Conservation (phyloP, 148 eudicot genomes). For the Persicaria maculosa region DNA sequence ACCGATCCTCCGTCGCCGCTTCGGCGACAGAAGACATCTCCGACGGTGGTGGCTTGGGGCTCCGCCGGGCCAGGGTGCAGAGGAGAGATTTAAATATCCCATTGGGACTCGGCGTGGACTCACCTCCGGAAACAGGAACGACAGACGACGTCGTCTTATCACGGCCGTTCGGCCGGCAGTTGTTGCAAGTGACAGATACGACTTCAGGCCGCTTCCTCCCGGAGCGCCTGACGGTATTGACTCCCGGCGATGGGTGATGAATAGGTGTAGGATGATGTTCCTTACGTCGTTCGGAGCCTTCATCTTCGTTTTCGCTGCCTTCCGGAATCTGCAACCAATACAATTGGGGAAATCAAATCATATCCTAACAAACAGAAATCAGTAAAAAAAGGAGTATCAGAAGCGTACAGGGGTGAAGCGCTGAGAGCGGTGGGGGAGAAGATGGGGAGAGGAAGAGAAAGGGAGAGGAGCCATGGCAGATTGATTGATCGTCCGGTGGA, state of each 20-base stretch:
- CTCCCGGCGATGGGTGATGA: constrained; percentile 8
- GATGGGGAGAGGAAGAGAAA: constrained; percentile 30
- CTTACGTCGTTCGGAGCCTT: constrained; percentile 28
- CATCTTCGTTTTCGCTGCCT: constrained; percentile 71
- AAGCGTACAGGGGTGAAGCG: constrained; percentile 71
- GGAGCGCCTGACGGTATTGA: constrained; percentile 15
- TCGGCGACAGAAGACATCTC: constrained; percentile 19
- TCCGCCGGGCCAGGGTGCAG: constrained; percentile 38
- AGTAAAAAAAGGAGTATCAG: not conserved
- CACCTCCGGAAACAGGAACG: constrained; percentile 21
- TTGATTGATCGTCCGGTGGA: not conserved
- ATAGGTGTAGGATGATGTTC: constrained; percentile 14
- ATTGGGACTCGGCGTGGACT: constrained; percentile 38
- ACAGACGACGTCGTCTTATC: constrained; percentile 44
- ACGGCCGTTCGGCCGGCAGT: constrained; percentile 66
- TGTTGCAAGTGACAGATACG: constrained; percentile 50
- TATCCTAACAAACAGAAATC: not conserved
- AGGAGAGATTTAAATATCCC: constrained; percentile 58
- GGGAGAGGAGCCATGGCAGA: constrained; percentile 34
- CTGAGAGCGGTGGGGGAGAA: constrained; percentile 40
- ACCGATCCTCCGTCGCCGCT: constrained; percentile 44
- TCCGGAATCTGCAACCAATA: constrained; percentile 60
- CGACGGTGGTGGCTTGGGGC: constrained; percentile 36
- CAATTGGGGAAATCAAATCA: not conserved
- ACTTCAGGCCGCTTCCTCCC: constrained; percentile 4